Evolutionary conservation across 495 filamentous ascomycete genomes (phyloP).

Genomic region (Bathelium albidoporum): DNA sequence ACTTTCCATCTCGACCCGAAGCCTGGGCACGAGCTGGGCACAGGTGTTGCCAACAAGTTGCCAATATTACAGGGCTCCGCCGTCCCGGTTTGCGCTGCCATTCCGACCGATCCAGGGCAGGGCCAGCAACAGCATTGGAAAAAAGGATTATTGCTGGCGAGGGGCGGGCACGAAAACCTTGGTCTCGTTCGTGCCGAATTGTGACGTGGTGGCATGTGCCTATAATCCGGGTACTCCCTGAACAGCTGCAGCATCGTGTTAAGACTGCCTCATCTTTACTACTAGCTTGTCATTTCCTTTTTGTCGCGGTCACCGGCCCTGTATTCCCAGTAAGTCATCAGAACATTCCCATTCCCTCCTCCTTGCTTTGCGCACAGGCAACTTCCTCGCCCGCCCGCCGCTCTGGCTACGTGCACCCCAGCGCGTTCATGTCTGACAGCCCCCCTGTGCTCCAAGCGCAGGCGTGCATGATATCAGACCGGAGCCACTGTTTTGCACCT

Average conservation of each 20-base stretch:
- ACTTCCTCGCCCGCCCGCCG: neutral
- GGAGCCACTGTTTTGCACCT: neutral
- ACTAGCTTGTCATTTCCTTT: neutral
- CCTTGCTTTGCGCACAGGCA: neutral
- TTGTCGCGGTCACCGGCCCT: neutral
- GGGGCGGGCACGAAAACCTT: slow-evolving; percentile 2
- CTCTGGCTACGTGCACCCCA: neutral
- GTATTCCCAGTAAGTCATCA: slow-evolving; percentile 1
- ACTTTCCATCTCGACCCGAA: neutral
- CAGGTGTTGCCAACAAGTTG: neutral
- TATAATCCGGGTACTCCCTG: slow-evolving; percentile 1
- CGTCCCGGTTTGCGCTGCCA: too few species aligned
- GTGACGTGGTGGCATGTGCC: slow-evolving; percentile 2
- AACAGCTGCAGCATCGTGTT: neutral
- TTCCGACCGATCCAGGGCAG: neutral
- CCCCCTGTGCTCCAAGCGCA: neutral
- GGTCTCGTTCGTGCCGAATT: neutral
- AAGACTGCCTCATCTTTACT: neutral
- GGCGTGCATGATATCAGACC: slow-evolving; percentile 1
- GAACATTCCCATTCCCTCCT: neutral
- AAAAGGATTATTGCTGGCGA: too few species aligned
- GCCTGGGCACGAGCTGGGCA: neutral
- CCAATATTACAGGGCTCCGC: neutral
- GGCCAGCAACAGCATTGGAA: neutral
- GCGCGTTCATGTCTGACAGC: neutral